phyloP scores from a whole-genome alignment of 176 grass and related monocot genomes.

The Saccharum officinarum region DNA sequence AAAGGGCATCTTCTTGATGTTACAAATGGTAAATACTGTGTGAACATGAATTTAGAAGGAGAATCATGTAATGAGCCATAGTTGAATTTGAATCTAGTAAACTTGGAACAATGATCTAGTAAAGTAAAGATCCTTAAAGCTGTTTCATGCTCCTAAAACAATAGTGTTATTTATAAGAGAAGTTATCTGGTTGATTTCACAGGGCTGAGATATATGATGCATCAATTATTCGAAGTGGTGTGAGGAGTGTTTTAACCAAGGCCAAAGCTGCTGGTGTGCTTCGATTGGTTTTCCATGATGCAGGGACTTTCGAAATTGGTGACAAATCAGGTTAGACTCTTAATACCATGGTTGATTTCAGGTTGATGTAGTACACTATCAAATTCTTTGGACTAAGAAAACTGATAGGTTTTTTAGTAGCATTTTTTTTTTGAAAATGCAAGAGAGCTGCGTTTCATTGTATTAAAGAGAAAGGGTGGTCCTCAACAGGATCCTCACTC shows the following conservation, averaged over 20 bases:
- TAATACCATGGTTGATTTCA: constrained; percentile 1
- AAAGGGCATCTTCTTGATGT: not conserved
- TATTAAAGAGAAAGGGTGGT: no score
- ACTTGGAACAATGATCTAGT: not conserved
- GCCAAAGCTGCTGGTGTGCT: constrained; percentile 82
- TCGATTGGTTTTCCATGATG: constrained; percentile 94
- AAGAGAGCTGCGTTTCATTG: no score
- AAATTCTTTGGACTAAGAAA: not conserved
- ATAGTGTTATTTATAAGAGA: not conserved
- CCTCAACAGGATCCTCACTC: no score
- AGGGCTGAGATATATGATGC: constrained; percentile 55
- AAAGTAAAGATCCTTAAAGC: constrained; percentile 13
- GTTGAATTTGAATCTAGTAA: not conserved
- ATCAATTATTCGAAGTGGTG: constrained; percentile 61
- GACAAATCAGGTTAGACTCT: constrained; percentile 72
- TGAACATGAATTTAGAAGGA: constrained; percentile 1
- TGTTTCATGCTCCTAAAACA: constrained; percentile 21
- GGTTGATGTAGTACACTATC: not conserved
- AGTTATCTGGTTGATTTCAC: constrained; percentile 6
- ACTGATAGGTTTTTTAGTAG: no score
- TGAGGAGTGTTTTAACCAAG: constrained; percentile 83
- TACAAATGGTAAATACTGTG: not conserved
- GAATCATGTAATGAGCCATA: not conserved
- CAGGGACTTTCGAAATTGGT: constrained; percentile 72
- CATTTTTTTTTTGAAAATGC: no score